Conservation (phyloP, 495 filamentous ascomycete genomes). For the Aspergillus ostianus region DNA sequence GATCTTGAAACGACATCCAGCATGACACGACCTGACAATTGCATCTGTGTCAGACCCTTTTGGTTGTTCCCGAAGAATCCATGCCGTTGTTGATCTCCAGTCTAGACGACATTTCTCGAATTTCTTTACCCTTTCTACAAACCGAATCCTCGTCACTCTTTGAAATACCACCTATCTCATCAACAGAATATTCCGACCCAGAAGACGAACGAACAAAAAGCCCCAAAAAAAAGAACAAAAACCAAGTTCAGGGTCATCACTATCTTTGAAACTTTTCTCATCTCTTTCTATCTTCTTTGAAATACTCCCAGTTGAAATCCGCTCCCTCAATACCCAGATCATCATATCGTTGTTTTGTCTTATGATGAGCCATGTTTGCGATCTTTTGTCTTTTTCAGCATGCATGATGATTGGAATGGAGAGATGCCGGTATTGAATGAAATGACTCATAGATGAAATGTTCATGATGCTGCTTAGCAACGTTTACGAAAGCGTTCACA, state of each 20-base stretch:
- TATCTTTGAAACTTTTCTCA: conserved; percentile 14
- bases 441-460: conserved; percentile 27
- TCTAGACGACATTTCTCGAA: conserved; percentile 5
- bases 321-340: conserved; percentile 15
- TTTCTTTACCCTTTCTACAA: conserved; percentile 18
- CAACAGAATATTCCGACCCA: conserved; percentile 4
- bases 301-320: conserved; percentile 5
- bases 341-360: conserved; percentile 14
- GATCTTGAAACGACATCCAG: neutral
- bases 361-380: conserved; percentile 7
- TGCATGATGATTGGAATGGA: conserved; percentile 27
- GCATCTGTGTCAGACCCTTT: neutral
- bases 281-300: conserved; percentile 5
- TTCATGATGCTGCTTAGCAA: conserved; percentile 22
- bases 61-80: neutral
- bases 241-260: conserved; percentile 18
- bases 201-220: conserved; percentile 13
- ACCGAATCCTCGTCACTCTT: conserved; percentile 10
- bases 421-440: conserved; percentile 29
- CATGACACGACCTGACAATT: neutral
- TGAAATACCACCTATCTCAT: neutral
- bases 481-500: conserved; percentile 15
- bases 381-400: conserved; percentile 4
- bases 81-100: neutral
- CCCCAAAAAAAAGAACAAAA: conserved; percentile 20